phyloP scores from a whole-genome alignment of 2,329 filamentous ascomycete genomes.

The Simplicillium aogashimaense region DNA sequence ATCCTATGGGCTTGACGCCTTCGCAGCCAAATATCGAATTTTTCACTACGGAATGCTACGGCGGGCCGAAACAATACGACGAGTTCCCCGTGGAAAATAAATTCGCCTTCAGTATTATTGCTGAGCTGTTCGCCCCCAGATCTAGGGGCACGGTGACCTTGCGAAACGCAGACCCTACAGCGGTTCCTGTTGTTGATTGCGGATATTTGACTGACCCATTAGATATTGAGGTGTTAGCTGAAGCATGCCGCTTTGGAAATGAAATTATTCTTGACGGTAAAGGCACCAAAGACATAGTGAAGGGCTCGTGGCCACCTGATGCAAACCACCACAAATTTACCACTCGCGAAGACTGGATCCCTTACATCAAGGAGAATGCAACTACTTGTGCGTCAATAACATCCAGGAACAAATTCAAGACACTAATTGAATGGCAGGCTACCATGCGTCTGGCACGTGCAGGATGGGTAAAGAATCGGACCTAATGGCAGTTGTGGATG shows the following conservation, averaged over 20 bases:
- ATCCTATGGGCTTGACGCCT: constrained; percentile 50
- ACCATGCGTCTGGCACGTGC: constrained; percentile 47
- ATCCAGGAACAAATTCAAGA: neutral
- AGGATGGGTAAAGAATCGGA: constrained; percentile 43
- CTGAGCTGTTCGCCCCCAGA: constrained; percentile 46
- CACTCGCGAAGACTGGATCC: constrained; percentile 46
- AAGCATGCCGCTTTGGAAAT: constrained; percentile 48
- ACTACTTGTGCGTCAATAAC: constrained; percentile 41
- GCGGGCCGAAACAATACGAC: constrained; percentile 46
- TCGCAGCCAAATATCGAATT: constrained; percentile 52
- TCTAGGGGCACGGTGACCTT: constrained; percentile 46
- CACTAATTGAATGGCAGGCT: constrained; percentile 22
- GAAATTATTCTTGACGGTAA: constrained; percentile 48
- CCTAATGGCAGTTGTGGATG: constrained; percentile 38
- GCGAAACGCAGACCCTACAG: constrained; percentile 32
- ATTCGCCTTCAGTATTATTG: constrained; percentile 47
- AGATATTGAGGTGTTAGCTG: constrained; percentile 47
- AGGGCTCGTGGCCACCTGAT: constrained; percentile 47
- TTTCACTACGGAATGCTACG: constrained; percentile 53
- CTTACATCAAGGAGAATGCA: constrained; percentile 46
- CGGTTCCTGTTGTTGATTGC: constrained; percentile 47
- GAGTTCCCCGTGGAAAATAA: constrained; percentile 42
- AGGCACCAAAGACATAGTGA: constrained; percentile 48
- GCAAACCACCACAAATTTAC: constrained; percentile 40
- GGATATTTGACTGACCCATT: constrained; percentile 47